Conservation (phyloP, 495 filamentous ascomycete species). For the Choiromyces venosus region DNA sequence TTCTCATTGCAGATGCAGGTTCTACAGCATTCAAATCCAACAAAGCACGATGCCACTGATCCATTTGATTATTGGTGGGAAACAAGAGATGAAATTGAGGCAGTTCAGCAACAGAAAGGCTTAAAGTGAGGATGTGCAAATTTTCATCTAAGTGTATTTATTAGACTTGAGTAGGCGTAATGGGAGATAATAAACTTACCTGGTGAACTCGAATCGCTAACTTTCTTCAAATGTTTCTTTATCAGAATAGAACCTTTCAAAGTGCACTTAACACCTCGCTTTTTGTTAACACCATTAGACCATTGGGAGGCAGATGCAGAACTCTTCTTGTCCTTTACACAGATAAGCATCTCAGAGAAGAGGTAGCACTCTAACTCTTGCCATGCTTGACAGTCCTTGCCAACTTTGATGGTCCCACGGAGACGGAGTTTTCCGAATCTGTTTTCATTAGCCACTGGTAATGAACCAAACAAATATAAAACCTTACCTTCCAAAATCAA, state of each 20-base stretch:
- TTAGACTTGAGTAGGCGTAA: constrained; percentile 7
- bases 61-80: constrained; percentile 75
- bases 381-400: constrained; percentile 95
- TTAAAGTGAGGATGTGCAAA: constrained; percentile 73
- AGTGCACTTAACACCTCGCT: constrained; percentile 62
- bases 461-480: constrained; percentile 10
- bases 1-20: constrained; percentile 55
- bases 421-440: constrained; percentile 92
- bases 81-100: constrained; percentile 95
- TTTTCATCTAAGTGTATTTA: constrained; percentile 54
- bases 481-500: constrained; percentile 81
- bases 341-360: constrained; percentile 99
- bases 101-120: constrained; percentile 87
- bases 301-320: constrained; percentile 53
- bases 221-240: constrained; percentile 92
- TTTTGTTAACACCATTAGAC: constrained; percentile 54
- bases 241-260: constrained; percentile 97
- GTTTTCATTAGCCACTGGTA: constrained; percentile 16
- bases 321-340: constrained; percentile 91
- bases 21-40: constrained; percentile 71
- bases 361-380: constrained; percentile 97
- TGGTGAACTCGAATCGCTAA: constrained; percentile 57
- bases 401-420: constrained; percentile 85
- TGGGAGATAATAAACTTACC: constrained; percentile 44
- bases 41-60: constrained; percentile 84